Percentiles rank a stretch among this genome's conserved stretches.
Evolutionary conservation across 352 stramenopile species (phyloP).

Genomic region (Phytophthora palmivora): DNA sequence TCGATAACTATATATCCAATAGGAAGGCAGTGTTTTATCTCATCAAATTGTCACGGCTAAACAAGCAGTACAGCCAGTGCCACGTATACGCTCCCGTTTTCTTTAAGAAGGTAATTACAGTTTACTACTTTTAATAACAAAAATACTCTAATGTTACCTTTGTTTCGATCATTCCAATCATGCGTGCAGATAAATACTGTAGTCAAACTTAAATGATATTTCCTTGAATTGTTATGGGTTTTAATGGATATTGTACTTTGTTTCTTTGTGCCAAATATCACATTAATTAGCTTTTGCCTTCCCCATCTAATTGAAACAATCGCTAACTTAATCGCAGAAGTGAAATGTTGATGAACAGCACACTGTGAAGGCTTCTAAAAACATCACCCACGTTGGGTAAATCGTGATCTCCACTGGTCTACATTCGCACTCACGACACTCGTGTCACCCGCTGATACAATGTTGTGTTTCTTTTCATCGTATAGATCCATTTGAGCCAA

Average conservation of each 20-base stretch:
- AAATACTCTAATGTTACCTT: not conserved
- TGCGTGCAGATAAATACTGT: not conserved
- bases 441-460: no score
- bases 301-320: not conserved
- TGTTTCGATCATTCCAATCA: not conserved
- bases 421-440: no score
- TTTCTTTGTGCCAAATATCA: not conserved
- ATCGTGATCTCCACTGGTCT: no score
- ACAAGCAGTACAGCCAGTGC: not conserved
- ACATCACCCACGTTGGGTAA: no score
- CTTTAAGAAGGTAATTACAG: not conserved
- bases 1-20: not conserved
- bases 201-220: not conserved
- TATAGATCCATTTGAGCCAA: no score
- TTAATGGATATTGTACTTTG: not conserved
- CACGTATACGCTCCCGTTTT: not conserved
- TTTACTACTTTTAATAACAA: not conserved
- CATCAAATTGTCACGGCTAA: not conserved
- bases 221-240: not conserved
- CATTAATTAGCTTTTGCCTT: not conserved
- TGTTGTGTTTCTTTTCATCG: no score
- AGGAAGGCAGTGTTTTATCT: not conserved
- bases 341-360: not conserved
- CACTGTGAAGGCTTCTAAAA: not conserved
- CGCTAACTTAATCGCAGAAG: not conserved